These are phyloP conservation scores for Podospora pseudoanserina DNA, from an alignment of 495 filamentous ascomycete genomes.

Conservation along the genomic window DNA sequence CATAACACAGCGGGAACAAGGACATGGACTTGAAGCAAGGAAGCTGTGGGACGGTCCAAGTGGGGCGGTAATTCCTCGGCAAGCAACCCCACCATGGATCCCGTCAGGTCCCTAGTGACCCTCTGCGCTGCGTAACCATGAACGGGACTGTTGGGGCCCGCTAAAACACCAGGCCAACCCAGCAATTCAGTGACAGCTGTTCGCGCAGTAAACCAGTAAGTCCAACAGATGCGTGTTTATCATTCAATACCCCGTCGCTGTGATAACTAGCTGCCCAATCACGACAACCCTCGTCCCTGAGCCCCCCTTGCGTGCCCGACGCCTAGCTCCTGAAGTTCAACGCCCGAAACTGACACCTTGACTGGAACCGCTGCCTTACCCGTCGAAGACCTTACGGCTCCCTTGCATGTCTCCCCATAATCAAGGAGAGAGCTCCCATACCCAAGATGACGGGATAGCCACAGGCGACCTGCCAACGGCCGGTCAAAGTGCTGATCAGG, in stretches of 20 bases:
- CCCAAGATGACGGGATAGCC: slow-evolving; percentile 22
- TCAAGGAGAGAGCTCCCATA: slow-evolving; percentile 20
- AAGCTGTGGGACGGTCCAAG: not conserved
- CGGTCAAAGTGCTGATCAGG: not conserved
- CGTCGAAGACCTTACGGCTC: slow-evolving; percentile 3
- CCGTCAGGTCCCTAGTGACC: not conserved
- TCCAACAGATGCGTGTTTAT: not conserved
- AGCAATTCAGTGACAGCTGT: not conserved
- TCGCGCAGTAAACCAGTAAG: not conserved
- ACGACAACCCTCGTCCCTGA: not conserved
- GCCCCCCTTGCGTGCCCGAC: not conserved
- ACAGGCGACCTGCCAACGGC: not conserved
- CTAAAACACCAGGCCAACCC: slow-evolving; percentile 4
- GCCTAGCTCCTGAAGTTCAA: not conserved
- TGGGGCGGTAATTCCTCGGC: slow-evolving; percentile 13
- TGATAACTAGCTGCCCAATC: not conserved
- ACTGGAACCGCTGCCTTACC: not conserved
- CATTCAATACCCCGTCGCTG: not conserved
- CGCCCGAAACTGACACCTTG: not conserved
- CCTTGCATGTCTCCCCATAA: slow-evolving; percentile 37
- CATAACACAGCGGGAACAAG: not conserved
- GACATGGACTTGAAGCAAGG: not conserved
- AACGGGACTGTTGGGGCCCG: not conserved
- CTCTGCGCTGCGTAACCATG: not conserved
- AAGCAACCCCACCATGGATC: slow-evolving; percentile 8